A percentile compares a stretch with the other conserved stretches of the same genome.
These are phyloP conservation scores for Macrotyloma uniflorum DNA, from an alignment of 306 rosid species.

Conservation along the genomic window DNA sequence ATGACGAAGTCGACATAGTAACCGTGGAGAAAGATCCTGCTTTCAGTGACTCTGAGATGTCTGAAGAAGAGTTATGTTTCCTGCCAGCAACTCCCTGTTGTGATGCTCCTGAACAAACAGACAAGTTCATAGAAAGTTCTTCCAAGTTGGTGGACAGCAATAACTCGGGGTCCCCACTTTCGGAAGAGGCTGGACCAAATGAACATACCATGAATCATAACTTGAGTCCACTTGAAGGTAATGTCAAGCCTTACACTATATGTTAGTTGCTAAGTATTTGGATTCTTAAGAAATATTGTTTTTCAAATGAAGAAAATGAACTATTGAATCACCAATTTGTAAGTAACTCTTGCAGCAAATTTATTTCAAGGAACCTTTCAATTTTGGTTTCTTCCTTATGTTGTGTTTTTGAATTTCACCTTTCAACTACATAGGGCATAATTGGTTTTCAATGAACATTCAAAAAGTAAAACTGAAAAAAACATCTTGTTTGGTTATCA, in stretches of 20 bases:
- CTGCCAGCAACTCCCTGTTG: conserved; percentile 82
- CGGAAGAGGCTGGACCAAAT: conserved; percentile 84
- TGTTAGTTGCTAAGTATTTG: conserved; percentile 4
- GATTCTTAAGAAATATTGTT: conserved; percentile 9
- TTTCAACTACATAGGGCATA: not conserved
- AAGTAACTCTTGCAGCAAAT: not conserved
- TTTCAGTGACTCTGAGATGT: conserved; percentile 91
- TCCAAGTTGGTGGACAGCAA: conserved; percentile 76
- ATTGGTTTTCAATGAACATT: too few relatives aligned
- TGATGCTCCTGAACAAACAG: conserved; percentile 68
- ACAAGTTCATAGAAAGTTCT: conserved; percentile 70
- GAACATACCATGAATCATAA: conserved; percentile 64
- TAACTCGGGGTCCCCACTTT: conserved; percentile 86
- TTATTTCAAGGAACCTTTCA: not conserved
- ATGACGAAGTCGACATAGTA: conserved; percentile 85
- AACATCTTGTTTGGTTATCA: too few relatives aligned
- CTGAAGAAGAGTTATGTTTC: conserved; percentile 83
- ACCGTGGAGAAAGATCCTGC: conserved; percentile 77
- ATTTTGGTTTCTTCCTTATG: not conserved
- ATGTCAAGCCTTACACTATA: conserved; percentile 24
- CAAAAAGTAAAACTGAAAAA: too few relatives aligned
- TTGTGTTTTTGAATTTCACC: not conserved
- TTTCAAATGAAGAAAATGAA: not conserved
- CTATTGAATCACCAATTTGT: not conserved
- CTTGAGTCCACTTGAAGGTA: conserved; percentile 89